phyloP scores from a whole-genome alignment of 306 rosid species.

The Prosopis cineraria region DNA sequence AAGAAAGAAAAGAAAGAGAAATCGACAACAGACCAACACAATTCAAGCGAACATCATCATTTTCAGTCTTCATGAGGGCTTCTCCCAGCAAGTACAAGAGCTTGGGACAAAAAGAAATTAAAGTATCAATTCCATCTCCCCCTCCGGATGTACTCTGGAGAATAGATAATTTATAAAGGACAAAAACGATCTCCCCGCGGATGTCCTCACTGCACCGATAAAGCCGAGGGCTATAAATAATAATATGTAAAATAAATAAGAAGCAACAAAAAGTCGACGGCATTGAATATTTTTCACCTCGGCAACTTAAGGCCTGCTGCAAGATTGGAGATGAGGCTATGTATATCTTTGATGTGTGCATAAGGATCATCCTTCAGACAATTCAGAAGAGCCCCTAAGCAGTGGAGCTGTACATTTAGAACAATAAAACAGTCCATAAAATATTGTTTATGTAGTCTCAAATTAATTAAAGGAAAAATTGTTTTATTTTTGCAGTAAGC shows the following conservation, averaged over 20 bases:
- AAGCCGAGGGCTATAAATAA: conserved; percentile 25
- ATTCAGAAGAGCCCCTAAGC: conserved; percentile 76
- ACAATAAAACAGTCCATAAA: conserved; percentile 18
- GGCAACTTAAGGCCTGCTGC: conserved; percentile 86
- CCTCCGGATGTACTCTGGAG: conserved; percentile 54
- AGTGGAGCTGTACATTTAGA: conserved; percentile 70
- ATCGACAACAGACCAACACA: conserved; percentile 69
- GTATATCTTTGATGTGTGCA: conserved; percentile 53
- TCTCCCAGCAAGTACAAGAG: conserved; percentile 70
- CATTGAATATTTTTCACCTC: conserved; percentile 51
- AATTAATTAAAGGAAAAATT: not conserved
- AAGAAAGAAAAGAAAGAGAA: conserved; percentile 21
- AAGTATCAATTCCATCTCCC: conserved; percentile 58
- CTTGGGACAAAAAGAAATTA: conserved; percentile 68
- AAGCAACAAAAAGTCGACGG: conserved; percentile 3
- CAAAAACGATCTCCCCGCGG: conserved; percentile 84
- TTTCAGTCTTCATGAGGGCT: conserved; percentile 81
- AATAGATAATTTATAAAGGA: conserved; percentile 68
- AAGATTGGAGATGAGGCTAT: conserved; percentile 64
- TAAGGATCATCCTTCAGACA: conserved; percentile 54
- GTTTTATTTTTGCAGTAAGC: conserved; percentile 3
- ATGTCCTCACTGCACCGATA: conserved; percentile 73
- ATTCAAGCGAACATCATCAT: conserved; percentile 83
- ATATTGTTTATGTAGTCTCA: conserved; percentile 3
- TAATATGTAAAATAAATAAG: not conserved